A percentile compares a stretch with the other conserved stretches of the same genome.
These are phyloP conservation scores for Cryptococcus hybrid DNA, from an alignment of 1,284 basidiomycete genomes.

Conservation along the genomic window DNA sequence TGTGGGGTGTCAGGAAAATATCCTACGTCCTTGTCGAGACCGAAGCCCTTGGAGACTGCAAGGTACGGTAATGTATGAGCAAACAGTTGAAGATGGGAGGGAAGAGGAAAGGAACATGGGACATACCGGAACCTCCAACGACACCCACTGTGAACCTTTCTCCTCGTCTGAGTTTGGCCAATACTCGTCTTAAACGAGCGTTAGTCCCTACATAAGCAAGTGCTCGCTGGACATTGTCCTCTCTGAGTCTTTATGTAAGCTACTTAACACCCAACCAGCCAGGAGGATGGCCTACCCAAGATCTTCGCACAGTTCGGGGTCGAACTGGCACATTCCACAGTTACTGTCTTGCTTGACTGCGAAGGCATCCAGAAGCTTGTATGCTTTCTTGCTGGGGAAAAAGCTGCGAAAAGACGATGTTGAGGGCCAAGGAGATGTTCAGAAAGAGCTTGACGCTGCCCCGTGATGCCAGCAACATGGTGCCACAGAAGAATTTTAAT, in stretches of 20 bases:
- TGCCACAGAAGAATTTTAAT: neutral
- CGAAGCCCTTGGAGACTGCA: constrained; percentile 33
- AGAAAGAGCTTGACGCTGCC: constrained; percentile 13
- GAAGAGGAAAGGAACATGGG: neutral
- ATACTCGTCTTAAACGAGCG: constrained; percentile 20
- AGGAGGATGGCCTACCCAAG: constrained; percentile 12
- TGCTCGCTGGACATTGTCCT: neutral
- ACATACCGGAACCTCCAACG: constrained; percentile 27
- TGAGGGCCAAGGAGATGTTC: constrained; percentile 13
- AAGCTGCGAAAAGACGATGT: constrained; percentile 16
- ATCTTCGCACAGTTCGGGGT: constrained; percentile 13
- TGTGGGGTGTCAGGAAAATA: constrained; percentile 17
- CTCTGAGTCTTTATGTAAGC: neutral
- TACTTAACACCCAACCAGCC: neutral
- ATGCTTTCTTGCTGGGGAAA: constrained; percentile 10
- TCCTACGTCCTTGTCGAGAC: constrained; percentile 13
- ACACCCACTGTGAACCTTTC: constrained; percentile 26
- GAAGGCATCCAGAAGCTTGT: constrained; percentile 1
- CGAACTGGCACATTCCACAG: constrained; percentile 13
- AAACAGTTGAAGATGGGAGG: neutral
- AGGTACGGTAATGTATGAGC: neutral
- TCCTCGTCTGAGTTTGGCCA: constrained; percentile 28
- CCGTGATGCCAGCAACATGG: constrained; percentile 6
- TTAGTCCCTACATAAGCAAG: constrained; percentile 18
- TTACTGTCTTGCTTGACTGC: neutral